Conservation (phyloP, 805 yeast species). For the Starmerella vitae region DNA sequence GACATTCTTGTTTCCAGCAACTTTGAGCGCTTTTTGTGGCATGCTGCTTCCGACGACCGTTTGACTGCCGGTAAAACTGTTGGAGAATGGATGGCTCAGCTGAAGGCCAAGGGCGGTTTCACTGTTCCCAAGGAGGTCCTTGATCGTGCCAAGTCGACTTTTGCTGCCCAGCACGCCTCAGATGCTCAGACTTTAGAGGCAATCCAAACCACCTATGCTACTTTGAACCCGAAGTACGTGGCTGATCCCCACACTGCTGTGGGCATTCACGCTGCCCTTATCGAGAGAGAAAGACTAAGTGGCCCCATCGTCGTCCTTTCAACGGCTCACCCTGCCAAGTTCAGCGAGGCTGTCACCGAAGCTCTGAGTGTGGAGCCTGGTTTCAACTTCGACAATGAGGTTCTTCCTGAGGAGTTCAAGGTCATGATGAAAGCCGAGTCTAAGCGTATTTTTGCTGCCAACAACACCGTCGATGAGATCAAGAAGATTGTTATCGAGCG, state of each 20-base stretch:
- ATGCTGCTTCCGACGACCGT: constrained; percentile 63
- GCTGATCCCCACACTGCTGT: constrained; percentile 96
- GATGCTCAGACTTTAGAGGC: constrained; percentile 69
- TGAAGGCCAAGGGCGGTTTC: constrained; percentile 66
- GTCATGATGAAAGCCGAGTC: constrained; percentile 56
- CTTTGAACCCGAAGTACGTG: constrained; percentile 52
- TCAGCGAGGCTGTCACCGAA: constrained; percentile 84
- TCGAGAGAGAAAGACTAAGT: constrained; percentile 32
- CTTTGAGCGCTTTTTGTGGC: constrained; percentile 94
- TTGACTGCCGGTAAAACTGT: constrained; percentile 61
- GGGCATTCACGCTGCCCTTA: constrained; percentile 69
- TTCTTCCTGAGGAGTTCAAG: constrained; percentile 77
- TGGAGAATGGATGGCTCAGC: constrained; percentile 60
- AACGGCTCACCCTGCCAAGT: constrained; percentile 98
- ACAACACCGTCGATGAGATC: constrained; percentile 32
- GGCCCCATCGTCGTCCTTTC: constrained; percentile 58
- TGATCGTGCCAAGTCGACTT: constrained; percentile 50
- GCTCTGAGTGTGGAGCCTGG: constrained; percentile 54
- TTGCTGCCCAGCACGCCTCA: constrained; percentile 67
- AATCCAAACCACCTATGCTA: constrained; percentile 53
- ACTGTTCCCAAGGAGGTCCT: constrained; percentile 52
- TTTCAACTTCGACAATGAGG: constrained; percentile 77
- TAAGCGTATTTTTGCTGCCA: constrained; percentile 46
- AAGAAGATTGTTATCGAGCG: constrained; percentile 66
- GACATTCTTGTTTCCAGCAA: constrained; percentile 91